phyloP scores from a whole-genome alignment of 768 basidiomycete genomes.

The Phlegmacium glaucopus region DNA sequence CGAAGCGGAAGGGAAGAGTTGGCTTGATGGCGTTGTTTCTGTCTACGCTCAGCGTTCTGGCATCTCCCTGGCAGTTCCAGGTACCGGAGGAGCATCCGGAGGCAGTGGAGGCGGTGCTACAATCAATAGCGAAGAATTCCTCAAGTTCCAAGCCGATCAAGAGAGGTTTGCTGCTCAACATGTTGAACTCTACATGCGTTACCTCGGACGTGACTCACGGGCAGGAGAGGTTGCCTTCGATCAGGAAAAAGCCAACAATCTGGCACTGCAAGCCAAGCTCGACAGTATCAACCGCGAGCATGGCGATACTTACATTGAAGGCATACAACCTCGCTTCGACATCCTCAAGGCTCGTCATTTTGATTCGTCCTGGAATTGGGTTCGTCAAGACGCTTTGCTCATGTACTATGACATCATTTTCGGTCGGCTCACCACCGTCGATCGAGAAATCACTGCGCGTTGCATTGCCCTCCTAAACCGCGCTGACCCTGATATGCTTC shows the following conservation, averaged over 20 bases:
- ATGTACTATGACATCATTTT: slow-evolving; percentile 99
- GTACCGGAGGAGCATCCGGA: slow-evolving; percentile 56
- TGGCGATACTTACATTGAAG: slow-evolving; percentile 89
- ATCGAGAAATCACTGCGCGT: slow-evolving; percentile 94
- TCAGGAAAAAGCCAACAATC: slow-evolving; percentile 71
- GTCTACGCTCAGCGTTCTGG: slow-evolving; percentile 88
- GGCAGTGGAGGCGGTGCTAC: slow-evolving; percentile 74
- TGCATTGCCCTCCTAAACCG: slow-evolving; percentile 98
- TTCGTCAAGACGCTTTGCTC: slow-evolving; percentile 89
- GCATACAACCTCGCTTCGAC: slow-evolving; percentile 93
- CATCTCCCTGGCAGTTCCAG: slow-evolving; percentile 73
- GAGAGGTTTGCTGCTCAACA: slow-evolving; percentile 90
- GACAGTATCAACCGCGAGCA: slow-evolving; percentile 91
- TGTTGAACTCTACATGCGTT: slow-evolving; percentile 95
- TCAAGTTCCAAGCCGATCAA: slow-evolving; percentile 94
- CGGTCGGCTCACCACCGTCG: slow-evolving; percentile 89
- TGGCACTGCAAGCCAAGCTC: slow-evolving; percentile 76
- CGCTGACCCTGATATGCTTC: slow-evolving; percentile 87
- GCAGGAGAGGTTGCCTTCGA: slow-evolving; percentile 90
- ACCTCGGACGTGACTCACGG: slow-evolving; percentile 90
- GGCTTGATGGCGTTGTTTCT: slow-evolving; percentile 84
- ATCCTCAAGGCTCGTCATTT: slow-evolving; percentile 96
- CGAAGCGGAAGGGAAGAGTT: slow-evolving; percentile 89
- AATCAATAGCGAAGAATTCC: slow-evolving; percentile 98
- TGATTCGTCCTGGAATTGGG: slow-evolving; percentile 99